Evolutionary conservation across 768 basidiomycete genomes (phyloP), one percentile per base, ranked within the genome.

Genomic region (Cubamyces sp.): DNA sequence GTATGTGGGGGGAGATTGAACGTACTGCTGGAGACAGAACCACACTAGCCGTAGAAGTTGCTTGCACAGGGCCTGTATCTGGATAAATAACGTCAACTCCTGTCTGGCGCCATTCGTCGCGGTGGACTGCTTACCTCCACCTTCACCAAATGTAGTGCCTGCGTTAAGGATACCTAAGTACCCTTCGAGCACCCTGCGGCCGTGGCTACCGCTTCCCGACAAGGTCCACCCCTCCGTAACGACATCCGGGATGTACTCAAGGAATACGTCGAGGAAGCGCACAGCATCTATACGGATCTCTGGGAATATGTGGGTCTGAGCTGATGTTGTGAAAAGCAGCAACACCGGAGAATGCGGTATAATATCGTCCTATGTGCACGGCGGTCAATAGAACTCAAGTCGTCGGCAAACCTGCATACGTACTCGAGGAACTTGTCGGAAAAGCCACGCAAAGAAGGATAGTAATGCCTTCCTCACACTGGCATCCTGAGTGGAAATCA

Each of bases 271-370:
- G 45, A 98, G 74, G 66, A 94, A 85, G 14, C 88, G 86, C 56
- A 96, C 81, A 3, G 94, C 92, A 70, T 98, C 96, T 41, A 98
- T 82, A 16, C 94, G 84, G 62, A 98, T 94, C 73, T 96, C 94
- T 21, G 95, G 95, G 73, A 95, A 97, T 49, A 98, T 96, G 68
- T 96, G 91, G 0, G 93, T 95, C 73, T 96, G 90, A 0, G 94
- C 93, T 11, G 95, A 96, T 6, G 92, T 88, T 0, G 87, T 86
- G 72, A 95, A 96, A 16, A 98, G 84, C 23, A 98, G 79, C 5
- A 98, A 78, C 0, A 87, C 69, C 1, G 91, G 78, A 0, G 89
- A 79, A 70, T 97, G 92, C 5, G 96, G 94, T 0, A 77, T 61
- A 1, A 98, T 74, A 53, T 85, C 80, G 42, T 87, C 81, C 94